Evolutionary conservation across 768 basidiomycete species (phyloP), one percentile per base, ranked within the genome.

Genomic region (Termitomyces sp.): DNA sequence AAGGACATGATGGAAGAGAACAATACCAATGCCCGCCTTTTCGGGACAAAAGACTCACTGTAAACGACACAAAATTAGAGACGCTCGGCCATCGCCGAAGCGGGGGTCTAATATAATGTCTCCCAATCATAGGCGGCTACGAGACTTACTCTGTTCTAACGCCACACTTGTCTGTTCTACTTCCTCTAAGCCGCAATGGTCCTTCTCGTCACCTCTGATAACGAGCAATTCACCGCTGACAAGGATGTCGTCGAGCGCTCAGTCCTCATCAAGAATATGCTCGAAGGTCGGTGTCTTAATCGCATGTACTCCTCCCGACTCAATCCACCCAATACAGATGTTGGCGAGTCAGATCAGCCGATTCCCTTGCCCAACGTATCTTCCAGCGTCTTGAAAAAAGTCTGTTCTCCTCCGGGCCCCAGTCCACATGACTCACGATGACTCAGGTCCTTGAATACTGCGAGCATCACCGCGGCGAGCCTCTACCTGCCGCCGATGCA

Each of bases 181-280:
- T 63, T 55, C 56, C 39, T 24, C 47, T 47, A 46, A 57, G 13
- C 52, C 55, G 77, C 77, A 69, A 92, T 92, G 88, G 89, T 93
- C 70, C 83, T 87, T 67, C 89, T 95, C 76, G 84, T 88, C 70
- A 95, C 93, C 41, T 98, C 96, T 48, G 97, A 99, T 74, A 94
- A 92, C 66, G 97, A 98, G 75, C 86, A 89, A 63, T 99, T 96
- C 78, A 81, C 83, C 54, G 91, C 95, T 63, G 95, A 98, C 71
- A 92, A 88, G 75, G 91, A 95, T 58, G 92, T 99, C 58, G 93
- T 93, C 57, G 92, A 95, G 78, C 91, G 97, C 73, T 89, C 87
- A 62, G 94, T 96, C 11, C 85, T 99, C 67, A 97, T 99, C 76
- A 97, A 96, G 82, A 96, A 97, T 81, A 98, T 99, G 97, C 89